Evolutionary conservation across 225 moss, liverwort and hornwort species (phyloP), one percentile per base, ranked within the genome.

Genomic region (Pseudoscleropodium purum): DNA sequence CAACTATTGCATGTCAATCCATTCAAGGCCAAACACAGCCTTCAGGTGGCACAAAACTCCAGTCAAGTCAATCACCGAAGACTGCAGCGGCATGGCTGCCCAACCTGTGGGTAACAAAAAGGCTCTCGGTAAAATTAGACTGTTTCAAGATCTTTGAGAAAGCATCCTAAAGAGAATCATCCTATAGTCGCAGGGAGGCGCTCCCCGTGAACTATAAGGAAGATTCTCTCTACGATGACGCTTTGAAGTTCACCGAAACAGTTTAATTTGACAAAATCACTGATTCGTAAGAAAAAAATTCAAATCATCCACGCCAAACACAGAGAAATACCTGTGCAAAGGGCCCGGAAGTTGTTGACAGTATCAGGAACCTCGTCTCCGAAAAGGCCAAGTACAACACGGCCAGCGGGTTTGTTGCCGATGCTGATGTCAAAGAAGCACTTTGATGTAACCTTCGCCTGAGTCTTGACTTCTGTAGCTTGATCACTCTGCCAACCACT

Each of bases 401-500:
- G 95, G 70, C 96, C 97, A 60, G 93, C 95, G 19, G 91, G 89
- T 65, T 92, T 41, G 61, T 92, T 92, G 78, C 95, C 95, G 75
- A 98, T 96, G 56, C 83, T 89, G 87, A 98, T 93, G 90, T 98
- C 98, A 92, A 97, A 97, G 89, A 89, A 97, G 77, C 96, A 96
- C 91, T 97, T 96, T 7, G 89, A 93, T 45, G 96, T 97, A 84
- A 98, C 98, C 91, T 96, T 96, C 30, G 98, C 92, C 90, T 97
- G 96, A 41, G 93, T 87, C 85, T 94, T 91, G 54, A 94, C 95
- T 43, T 91, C 92, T 57, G 92, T 88, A 82, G 93, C 74, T 84
- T 94, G 92, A 82, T 82, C 92, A 81, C 90, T 92, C 92, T 95
- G 89, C 86, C 77, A 81, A 85, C 61, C 84, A 88, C 41, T 75